Conservation (phyloP, 352 stramenopile genomes). For the Phytophthora kernoviae region DNA sequence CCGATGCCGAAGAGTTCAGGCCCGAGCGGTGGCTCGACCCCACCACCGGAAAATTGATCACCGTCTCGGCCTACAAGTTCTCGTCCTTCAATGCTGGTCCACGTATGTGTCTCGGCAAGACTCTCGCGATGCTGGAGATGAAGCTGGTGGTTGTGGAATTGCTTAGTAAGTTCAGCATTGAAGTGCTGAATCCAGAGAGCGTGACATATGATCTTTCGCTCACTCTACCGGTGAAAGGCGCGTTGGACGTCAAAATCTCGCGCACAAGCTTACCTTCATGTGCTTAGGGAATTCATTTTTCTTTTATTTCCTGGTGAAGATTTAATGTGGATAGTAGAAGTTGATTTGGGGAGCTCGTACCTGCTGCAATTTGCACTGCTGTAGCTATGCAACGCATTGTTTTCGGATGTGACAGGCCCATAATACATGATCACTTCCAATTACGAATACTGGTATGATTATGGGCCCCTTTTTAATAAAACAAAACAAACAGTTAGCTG, state of each 20-base stretch:
- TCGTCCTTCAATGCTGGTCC: slow-evolving; percentile 64
- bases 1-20: slow-evolving; percentile 48
- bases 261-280: neutral
- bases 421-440: too few relatives aligned
- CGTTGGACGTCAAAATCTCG: slow-evolving; percentile 31
- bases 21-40: slow-evolving; percentile 59
- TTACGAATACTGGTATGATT: too few relatives aligned
- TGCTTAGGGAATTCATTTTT: neutral
- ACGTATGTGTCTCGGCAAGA: slow-evolving; percentile 62
- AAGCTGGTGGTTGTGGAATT: slow-evolving; percentile 62
- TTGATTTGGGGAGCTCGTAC: too few relatives aligned
- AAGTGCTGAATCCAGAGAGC: slow-evolving; percentile 25
- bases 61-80: slow-evolving; percentile 60
- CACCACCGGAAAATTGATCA: slow-evolving; percentile 20
- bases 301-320: neutral
- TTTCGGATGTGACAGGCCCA: too few relatives aligned
- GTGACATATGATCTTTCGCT: slow-evolving; percentile 52
- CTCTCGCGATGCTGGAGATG: slow-evolving; percentile 78
- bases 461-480: too few relatives aligned
- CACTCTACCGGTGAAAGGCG: slow-evolving; percentile 42
- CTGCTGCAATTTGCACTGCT: too few relatives aligned
- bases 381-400: too few relatives aligned
- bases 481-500: too few relatives aligned
- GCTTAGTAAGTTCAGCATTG: slow-evolving; percentile 53
- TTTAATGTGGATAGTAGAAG: too few relatives aligned